Evolutionary conservation across 2,329 filamentous ascomycete species (phyloP).

Genomic region (Teratosphaeria viscida): DNA sequence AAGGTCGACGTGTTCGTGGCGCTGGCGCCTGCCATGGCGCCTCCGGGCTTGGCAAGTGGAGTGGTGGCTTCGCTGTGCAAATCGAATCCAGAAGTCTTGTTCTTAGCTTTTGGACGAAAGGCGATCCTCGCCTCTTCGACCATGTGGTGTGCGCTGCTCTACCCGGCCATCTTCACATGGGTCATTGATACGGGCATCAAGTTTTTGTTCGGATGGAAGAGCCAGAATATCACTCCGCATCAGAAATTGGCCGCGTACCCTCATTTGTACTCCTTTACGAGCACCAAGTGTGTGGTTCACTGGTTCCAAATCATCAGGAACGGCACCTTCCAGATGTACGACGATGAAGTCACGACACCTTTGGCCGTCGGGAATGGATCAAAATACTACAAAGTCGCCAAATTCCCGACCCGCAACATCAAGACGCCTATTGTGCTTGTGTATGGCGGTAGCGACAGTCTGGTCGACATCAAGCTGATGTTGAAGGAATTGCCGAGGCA

Average conservation of each 20-base stretch:
- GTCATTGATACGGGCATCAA: constrained; percentile 71
- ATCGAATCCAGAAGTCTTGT: constrained; percentile 83
- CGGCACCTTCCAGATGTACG: constrained; percentile 95
- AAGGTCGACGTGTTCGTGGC: constrained; percentile 95
- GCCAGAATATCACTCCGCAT: constrained; percentile 67
- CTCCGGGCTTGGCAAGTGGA: constrained; percentile 77
- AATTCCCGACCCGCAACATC: constrained; percentile 94
- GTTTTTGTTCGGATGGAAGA: constrained; percentile 85
- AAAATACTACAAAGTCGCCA: constrained; percentile 92
- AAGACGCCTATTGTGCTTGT: constrained; percentile 88
- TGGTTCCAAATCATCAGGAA: constrained; percentile 99
- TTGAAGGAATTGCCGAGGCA: constrained; percentile 73
- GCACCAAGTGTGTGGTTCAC: constrained; percentile 92
- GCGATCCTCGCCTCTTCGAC: constrained; percentile 87
- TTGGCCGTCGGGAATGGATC: constrained; percentile 58
- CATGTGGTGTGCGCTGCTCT: constrained; percentile 95
- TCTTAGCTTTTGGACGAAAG: constrained; percentile 81
- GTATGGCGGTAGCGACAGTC: constrained; percentile 85
- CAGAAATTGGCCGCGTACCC: constrained; percentile 95
- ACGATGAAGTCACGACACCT: constrained; percentile 79
- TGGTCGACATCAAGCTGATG: constrained; percentile 92
- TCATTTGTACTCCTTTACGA: constrained; percentile 92
- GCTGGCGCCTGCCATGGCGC: constrained; percentile 91
- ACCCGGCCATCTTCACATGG: constrained; percentile 84
- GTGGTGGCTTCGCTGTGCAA: constrained; percentile 90